Evolutionary conservation across 768 basidiomycete genomes (phyloP).

Genomic region (Phallus indusiatus): DNA sequence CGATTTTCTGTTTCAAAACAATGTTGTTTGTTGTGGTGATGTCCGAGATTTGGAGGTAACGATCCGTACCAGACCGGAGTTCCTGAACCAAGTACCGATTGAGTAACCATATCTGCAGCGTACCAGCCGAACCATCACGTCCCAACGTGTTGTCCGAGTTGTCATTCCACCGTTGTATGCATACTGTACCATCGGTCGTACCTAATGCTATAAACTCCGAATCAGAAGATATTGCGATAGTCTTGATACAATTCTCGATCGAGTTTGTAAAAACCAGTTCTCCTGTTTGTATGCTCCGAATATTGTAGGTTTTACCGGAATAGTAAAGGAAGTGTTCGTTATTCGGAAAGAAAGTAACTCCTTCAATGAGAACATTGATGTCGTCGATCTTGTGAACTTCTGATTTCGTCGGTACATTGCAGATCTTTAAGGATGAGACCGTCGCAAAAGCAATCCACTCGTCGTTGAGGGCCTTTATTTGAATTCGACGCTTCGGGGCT

Average conservation of each 20-base stretch:
- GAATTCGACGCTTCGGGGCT: too few relatives aligned
- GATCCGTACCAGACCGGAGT: background rate
- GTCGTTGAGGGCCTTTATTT: too few relatives aligned
- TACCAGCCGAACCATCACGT: background rate
- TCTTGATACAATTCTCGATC: background rate
- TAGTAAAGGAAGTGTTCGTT: background rate
- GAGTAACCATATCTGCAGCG: background rate
- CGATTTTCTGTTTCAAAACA: background rate
- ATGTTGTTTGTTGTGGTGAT: background rate
- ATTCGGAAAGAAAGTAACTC: background rate
- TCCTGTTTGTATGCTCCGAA: background rate
- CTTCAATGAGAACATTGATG: too few relatives aligned
- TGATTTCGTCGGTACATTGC: too few relatives aligned
- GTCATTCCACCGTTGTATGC: background rate
- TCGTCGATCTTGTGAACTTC: too few relatives aligned
- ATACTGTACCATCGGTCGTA: background rate
- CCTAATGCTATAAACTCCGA: background rate
- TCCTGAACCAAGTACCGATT: background rate
- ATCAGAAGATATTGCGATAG: background rate
- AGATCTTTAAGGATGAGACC: too few relatives aligned
- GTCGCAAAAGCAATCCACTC: too few relatives aligned
- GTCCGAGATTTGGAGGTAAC: background rate
- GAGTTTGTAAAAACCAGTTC: background rate
- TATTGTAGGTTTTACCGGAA: background rate
- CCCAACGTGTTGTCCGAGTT: background rate